phyloP scores from a whole-genome alignment of 495 filamentous ascomycete genomes.

The Lineolata rhizophorae region DNA sequence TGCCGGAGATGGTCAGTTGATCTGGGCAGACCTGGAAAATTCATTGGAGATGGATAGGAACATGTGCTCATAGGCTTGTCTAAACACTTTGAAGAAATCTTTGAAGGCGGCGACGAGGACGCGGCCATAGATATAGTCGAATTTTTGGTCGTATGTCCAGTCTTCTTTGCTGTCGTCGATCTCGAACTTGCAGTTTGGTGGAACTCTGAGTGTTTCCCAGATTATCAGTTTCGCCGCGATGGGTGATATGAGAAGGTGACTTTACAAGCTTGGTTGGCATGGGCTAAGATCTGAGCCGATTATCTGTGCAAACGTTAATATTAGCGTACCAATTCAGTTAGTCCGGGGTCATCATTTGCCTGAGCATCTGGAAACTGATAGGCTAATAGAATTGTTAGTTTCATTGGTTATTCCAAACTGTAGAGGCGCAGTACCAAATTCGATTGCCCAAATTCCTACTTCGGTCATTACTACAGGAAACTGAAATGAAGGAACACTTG shows the following conservation, averaged over 20 bases:
- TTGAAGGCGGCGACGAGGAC: constrained; percentile 4
- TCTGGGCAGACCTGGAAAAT: constrained; percentile 2
- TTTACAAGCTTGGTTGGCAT: too few species aligned
- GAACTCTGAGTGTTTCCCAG: constrained; percentile 2
- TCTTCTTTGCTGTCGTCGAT: constrained; percentile 7
- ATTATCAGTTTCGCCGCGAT: too few species aligned
- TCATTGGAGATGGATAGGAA: constrained; percentile 6
- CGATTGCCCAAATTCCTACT: constrained; percentile 7
- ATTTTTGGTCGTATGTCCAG: constrained; percentile 4
- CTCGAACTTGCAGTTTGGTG: constrained; percentile 6
- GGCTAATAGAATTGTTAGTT: too few species aligned
- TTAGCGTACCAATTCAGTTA: too few species aligned
- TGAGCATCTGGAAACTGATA: too few species aligned
- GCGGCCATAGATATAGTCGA: constrained; percentile 9
- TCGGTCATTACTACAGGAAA: not conserved
- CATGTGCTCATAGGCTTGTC: constrained; percentile 3
- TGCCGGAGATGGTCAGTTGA: not conserved
- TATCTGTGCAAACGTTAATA: too few species aligned
- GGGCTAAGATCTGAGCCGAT: too few species aligned
- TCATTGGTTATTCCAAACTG: too few species aligned
- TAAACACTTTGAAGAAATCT: constrained; percentile 3
- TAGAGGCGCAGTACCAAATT: too few species aligned
- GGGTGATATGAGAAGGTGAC: too few species aligned
- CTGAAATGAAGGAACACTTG: not conserved
- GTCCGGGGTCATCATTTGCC: too few species aligned